A percentile compares a stretch with the other conserved stretches of the same genome.
Evolutionary conservation across 1,284 basidiomycete species (phyloP).

Genomic region (Heliocybe sulcata): DNA sequence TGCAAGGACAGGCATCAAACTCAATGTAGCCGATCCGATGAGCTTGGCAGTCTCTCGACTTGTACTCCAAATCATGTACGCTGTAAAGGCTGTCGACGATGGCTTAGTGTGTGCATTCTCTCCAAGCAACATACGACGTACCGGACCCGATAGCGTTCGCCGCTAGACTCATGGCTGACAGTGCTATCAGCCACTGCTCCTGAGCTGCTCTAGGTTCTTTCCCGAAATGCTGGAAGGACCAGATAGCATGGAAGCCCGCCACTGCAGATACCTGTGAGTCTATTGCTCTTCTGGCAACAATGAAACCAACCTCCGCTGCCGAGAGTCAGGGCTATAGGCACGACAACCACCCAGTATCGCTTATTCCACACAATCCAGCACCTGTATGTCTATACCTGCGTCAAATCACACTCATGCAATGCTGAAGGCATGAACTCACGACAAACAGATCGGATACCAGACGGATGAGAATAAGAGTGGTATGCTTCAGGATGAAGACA

Average conservation of each 20-base stretch:
- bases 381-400: conserved; percentile 10
- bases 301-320: conserved; percentile 8
- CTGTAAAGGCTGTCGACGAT: conserved; percentile 9
- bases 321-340: conserved; percentile 10
- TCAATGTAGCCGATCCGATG: not conserved
- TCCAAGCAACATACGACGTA: conserved; percentile 2
- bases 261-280: conserved; percentile 2
- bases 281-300: not conserved
- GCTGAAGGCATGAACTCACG: conserved; percentile 3
- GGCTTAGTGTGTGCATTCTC: not conserved
- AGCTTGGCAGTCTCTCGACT: conserved; percentile 5
- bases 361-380: conserved; percentile 15
- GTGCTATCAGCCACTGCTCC: conserved; percentile 7
- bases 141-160: conserved; percentile 13
- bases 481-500: conserved; percentile 10
- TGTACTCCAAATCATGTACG: conserved; percentile 11
- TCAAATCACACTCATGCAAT: not conserved
- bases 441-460: conserved; percentile 13
- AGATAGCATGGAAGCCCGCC: conserved; percentile 3
- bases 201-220: conserved; percentile 1
- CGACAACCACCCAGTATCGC: conserved; percentile 8
- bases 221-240: conserved; percentile 3
- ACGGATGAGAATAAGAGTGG: conserved; percentile 8
- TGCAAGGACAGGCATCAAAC: conserved; percentile 8
- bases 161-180: conserved; percentile 12